Conservation (phyloP, 2,329 filamentous ascomycete genomes). For the Sphaceloma murrayae region DNA sequence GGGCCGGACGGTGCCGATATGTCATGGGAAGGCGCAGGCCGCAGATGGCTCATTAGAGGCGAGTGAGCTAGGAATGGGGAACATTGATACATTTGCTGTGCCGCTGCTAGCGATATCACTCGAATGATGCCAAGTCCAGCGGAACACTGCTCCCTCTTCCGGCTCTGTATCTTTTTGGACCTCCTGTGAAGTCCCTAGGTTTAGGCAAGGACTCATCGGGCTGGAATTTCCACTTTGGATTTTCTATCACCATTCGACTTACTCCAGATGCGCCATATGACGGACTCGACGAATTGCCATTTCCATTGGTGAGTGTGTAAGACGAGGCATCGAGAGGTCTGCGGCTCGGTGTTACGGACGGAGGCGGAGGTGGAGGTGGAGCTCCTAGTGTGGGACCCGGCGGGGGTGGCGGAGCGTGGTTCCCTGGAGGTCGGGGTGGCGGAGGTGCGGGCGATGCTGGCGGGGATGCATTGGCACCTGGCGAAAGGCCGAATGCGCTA, state of each 20-base stretch:
- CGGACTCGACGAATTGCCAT: conserved; percentile 17
- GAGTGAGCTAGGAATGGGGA: no score
- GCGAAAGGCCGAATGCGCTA: conserved; percentile 43
- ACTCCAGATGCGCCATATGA: conserved; percentile 13
- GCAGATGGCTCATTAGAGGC: no score
- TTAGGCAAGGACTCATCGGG: conserved; percentile 73
- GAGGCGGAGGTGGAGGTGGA: conserved; percentile 17
- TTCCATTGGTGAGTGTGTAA: conserved; percentile 35
- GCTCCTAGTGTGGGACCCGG: conserved; percentile 28
- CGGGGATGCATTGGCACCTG: conserved; percentile 27
- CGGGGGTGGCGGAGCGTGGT: conserved; percentile 26
- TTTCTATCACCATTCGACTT: conserved; percentile 51
- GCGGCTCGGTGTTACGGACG: conserved; percentile 23
- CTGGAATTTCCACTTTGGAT: conserved; percentile 78
- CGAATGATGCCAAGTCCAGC: conserved; percentile 61
- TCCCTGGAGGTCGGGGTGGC: conserved; percentile 36
- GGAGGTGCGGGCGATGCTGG: conserved; percentile 24
- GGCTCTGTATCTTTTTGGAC: conserved; percentile 70
- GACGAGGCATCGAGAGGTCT: conserved; percentile 24
- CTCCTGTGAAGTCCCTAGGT: conserved; percentile 69
- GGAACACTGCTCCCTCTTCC: conserved; percentile 91
- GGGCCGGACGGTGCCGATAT: no score
- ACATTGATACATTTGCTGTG: conserved; percentile 6
- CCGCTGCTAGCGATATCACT: conserved; percentile 23
- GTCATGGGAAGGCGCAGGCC: no score